Percentiles rank a stretch among this genome's conserved stretches.
phyloP scores from a whole-genome alignment of 108 stramenopile genomes.

The Cyclotella atomus region DNA sequence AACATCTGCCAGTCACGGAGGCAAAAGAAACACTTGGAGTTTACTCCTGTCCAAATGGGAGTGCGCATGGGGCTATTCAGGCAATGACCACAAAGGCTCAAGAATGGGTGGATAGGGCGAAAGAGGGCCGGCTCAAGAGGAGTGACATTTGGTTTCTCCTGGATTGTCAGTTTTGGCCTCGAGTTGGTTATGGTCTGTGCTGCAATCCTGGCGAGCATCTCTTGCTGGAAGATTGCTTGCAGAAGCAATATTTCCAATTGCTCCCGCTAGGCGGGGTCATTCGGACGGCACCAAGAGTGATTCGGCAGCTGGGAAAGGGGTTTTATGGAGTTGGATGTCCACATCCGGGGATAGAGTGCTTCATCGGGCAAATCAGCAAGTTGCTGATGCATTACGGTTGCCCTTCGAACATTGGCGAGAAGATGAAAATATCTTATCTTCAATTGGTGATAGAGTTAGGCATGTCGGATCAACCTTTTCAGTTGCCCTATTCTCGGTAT shows the following conservation, averaged over 20 bases:
- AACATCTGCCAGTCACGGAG: slow-evolving; percentile 4
- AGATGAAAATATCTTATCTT: not conserved
- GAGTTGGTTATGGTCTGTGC: slow-evolving; percentile 15
- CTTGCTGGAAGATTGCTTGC: not conserved
- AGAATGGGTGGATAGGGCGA: slow-evolving; percentile 6
- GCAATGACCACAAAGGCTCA: not conserved
- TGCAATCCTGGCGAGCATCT: not conserved
- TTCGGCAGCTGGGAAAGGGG: slow-evolving; percentile 2
- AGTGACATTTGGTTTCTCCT: slow-evolving; percentile 13
- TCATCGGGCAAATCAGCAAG: not conserved
- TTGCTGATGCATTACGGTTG: slow-evolving; percentile 20
- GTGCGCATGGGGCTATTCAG: not conserved
- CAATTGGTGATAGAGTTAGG: not conserved
- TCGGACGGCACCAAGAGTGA: not conserved
- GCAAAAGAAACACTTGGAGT: slow-evolving; percentile 12
- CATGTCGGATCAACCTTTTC: slow-evolving; percentile 7
- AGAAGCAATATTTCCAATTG: not conserved
- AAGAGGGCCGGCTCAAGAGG: not conserved
- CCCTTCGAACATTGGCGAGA: not conserved
- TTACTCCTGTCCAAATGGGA: slow-evolving; percentile 8
- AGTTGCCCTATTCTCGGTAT: not conserved
- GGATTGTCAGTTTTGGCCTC: slow-evolving; percentile 17
- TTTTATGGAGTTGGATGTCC: slow-evolving; percentile 23
- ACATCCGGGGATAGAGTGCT: slow-evolving; percentile 1
- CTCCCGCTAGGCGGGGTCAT: slow-evolving; percentile 2